phyloP scores from a whole-genome alignment of 768 basidiomycete genomes.

The Russula griseocarnosa region DNA sequence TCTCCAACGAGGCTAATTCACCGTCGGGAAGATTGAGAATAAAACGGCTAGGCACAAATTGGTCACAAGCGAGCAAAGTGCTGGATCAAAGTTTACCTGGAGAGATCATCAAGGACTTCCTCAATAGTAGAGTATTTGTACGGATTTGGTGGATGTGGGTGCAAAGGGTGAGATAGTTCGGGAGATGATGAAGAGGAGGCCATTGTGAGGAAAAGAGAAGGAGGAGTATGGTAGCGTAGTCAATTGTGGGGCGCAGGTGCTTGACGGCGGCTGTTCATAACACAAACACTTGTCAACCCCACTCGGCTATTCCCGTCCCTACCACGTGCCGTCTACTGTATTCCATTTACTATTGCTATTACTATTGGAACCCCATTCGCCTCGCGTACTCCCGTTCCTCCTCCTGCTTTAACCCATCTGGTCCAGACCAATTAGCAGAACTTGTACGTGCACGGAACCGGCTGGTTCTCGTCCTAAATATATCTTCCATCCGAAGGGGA shows the following conservation, averaged over 20 bases:
- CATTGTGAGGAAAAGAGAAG: constrained; percentile 43
- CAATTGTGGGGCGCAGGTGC: constrained; percentile 16
- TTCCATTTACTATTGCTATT: too few species aligned
- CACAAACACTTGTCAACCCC: constrained; percentile 24
- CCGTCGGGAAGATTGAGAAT: constrained; percentile 93
- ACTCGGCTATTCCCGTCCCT: constrained; percentile 24
- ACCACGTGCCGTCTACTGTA: constrained; percentile 8
- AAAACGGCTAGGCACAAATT: constrained; percentile 62
- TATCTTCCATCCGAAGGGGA: constrained; percentile 87
- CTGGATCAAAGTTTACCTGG: constrained; percentile 53
- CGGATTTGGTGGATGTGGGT: constrained; percentile 50
- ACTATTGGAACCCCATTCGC: constrained; percentile 84
- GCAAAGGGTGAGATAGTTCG: constrained; percentile 51
- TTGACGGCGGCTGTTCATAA: background rate
- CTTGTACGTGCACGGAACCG: constrained; percentile 87
- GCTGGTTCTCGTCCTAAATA: constrained; percentile 76
- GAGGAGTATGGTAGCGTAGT: constrained; percentile 33
- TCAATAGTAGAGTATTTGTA: constrained; percentile 61
- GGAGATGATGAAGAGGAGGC: constrained; percentile 76
- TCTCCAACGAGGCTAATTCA: constrained; percentile 85
- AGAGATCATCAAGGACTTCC: constrained; percentile 87
- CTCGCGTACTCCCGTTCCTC: constrained; percentile 86
- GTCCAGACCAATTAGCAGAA: constrained; percentile 94
- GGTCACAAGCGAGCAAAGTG: constrained; percentile 24
- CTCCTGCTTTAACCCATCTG: constrained; percentile 77